These are phyloP conservation scores for Fusarium irregulare DNA, from an alignment of 2,329 filamentous ascomycete genomes.

Conservation along the genomic window DNA sequence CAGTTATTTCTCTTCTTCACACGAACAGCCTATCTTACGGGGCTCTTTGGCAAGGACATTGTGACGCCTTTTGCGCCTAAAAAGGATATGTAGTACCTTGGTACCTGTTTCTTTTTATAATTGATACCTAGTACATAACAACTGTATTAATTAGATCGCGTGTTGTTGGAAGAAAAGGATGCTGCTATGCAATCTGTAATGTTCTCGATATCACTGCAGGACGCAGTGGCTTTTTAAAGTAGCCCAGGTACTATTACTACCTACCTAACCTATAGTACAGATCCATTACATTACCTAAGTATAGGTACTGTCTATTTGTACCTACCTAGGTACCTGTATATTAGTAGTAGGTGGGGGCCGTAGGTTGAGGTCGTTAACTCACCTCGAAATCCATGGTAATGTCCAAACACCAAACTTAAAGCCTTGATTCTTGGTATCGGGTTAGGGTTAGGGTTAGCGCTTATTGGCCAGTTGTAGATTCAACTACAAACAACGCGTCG, in stretches of 20 bases:
- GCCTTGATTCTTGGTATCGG: slow-evolving; percentile 14
- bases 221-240: background rate
- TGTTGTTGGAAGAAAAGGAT: background rate
- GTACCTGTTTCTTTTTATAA: background rate
- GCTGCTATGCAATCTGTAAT: background rate
- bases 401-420: slow-evolving; percentile 10
- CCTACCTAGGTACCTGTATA: background rate
- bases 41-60: slow-evolving; percentile 66
- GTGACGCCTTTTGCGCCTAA: slow-evolving; percentile 29
- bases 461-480: slow-evolving; percentile 13
- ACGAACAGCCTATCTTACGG: slow-evolving; percentile 68
- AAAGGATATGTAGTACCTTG: slow-evolving; percentile 43
- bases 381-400: background rate
- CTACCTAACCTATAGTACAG: too few species aligned
- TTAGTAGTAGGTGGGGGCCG: too few species aligned
- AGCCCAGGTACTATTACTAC: too few species aligned
- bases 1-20: slow-evolving; percentile 67
- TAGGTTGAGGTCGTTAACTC: background rate
- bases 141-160: background rate
- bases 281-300: too few species aligned
- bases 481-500: slow-evolving; percentile 2
- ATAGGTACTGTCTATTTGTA: background rate
- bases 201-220: background rate
- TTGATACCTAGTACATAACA: background rate
- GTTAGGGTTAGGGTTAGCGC: slow-evolving; percentile 36